Evolutionary conservation across 495 filamentous ascomycete species (phyloP), one percentile per base, ranked within the genome.

Genomic region (Xylaria sp.): DNA sequence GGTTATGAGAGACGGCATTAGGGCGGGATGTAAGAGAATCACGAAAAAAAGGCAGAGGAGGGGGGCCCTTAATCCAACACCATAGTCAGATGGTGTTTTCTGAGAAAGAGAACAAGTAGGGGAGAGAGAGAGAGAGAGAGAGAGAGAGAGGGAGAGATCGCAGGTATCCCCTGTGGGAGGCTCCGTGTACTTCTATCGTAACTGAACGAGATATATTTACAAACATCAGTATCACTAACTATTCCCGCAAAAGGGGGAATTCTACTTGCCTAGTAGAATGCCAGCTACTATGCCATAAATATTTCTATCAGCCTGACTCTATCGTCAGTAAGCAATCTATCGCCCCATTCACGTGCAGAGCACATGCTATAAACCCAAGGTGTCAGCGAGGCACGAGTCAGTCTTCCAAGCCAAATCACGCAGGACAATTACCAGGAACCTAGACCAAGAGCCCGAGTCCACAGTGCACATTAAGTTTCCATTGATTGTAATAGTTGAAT

Each of bases 401-500:
- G 11, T 7, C 3, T 15, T 11, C 24, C 21, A 67, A 44, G 37
- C 2, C 31, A 26, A 55, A 33, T 35, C 61, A 65, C 7, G 17
- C n/a, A 44, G n/a, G 26, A 40, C 29, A 14, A n/a, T 11, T 61
- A 61, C 21, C 14, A 44, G 19, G 12, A 46, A 5, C n/a, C 1
- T 44, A 68, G 37, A 40, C 5, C 9, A 1, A 9, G 15, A 46
- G 41, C 1, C 24, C 21, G 12, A 17, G 3, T 26, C 6, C n/a
- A 48, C 26, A 43, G 26, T 65, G 19, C 52, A 52, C 19, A 55
- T 29, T 43, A 67, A 55, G 29, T 35, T 53, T 55, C 48, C 6
- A 67, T 67, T 59, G 33, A 59, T 59, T 5, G 11, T 46, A 33
- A 21, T 21, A 37, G 33, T 40, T 62, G 44, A 50, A 50, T 61